A percentile compares a stretch with the other conserved stretches of the same genome.
These are phyloP conservation scores for Tetrahymena borealis DNA, from an alignment of 73 alveolate genomes.

Conservation along the genomic window DNA sequence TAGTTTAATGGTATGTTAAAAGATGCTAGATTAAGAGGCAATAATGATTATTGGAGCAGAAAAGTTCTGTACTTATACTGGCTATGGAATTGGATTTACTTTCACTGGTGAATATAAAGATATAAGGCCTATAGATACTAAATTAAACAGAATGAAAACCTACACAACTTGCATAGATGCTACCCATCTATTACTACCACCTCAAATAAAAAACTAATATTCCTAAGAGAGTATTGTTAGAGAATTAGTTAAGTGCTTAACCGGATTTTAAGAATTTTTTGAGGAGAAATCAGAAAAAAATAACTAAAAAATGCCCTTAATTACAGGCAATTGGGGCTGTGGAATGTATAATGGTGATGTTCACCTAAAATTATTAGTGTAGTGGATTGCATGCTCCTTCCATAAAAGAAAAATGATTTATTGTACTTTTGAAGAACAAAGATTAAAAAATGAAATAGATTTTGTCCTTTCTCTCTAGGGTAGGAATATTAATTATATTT, in stretches of 20 bases:
- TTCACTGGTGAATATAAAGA: conserved; percentile 36
- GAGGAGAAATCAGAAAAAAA: neutral
- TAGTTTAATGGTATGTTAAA: conserved; percentile 58
- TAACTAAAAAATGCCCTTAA: conserved; percentile 10
- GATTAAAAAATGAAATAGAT: too few species aligned
- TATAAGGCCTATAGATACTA: too few species aligned
- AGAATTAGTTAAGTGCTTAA: conserved; percentile 58
- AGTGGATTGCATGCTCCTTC: conserved; percentile 73
- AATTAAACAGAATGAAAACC: too few species aligned
- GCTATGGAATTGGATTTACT: too few species aligned
- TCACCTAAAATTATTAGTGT: conserved; percentile 49
- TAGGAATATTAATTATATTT: too few species aligned
- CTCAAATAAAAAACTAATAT: too few species aligned
- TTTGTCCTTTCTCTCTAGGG: too few species aligned
- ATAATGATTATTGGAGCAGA: conserved; percentile 65
- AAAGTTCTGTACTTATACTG: conserved; percentile 61
- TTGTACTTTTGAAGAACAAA: too few species aligned
- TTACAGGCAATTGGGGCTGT: conserved; percentile 84
- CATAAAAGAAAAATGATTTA: too few species aligned
- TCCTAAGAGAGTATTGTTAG: conserved; percentile 13
- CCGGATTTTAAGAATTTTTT: conserved; percentile 35
- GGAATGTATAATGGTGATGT: conserved; percentile 65
- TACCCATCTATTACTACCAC: too few species aligned
- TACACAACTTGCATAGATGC: too few species aligned
- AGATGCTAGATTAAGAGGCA: conserved; percentile 75